Conservation (phyloP, 2,329 filamentous ascomycete genomes). For the Colletotrichum sp. region DNA sequence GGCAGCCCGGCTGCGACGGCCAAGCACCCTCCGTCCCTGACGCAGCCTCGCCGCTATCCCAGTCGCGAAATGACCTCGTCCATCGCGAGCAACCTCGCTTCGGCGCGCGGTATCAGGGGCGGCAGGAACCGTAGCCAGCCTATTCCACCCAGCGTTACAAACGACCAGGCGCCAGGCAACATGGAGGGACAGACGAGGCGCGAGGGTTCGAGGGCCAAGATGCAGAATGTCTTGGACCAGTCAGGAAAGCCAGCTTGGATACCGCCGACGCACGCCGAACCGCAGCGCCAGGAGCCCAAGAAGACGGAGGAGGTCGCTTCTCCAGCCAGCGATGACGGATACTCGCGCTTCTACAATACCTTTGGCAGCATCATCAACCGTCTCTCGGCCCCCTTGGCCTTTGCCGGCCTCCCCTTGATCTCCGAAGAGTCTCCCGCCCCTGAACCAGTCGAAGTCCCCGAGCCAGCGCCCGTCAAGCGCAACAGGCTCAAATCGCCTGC, state of each 20-base stretch:
- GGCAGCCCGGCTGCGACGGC: slow-evolving; percentile 26
- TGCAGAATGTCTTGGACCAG: slow-evolving; percentile 62
- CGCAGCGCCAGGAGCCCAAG: slow-evolving; percentile 27
- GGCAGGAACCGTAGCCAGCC: slow-evolving; percentile 67
- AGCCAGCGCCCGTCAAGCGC: slow-evolving; percentile 42
- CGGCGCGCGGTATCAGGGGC: slow-evolving; percentile 78
- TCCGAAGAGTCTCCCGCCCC: slow-evolving; percentile 45
- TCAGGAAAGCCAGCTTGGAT: slow-evolving; percentile 59
- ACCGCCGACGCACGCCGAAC: slow-evolving; percentile 42
- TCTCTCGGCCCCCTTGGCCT: slow-evolving; percentile 88
- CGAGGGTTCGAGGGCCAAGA: slow-evolving; percentile 55
- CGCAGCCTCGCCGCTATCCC: slow-evolving; percentile 55
- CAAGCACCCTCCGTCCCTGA: slow-evolving; percentile 30
- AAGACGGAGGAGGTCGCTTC: slow-evolving; percentile 31
- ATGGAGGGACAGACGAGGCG: slow-evolving; percentile 62
- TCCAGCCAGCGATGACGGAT: slow-evolving; percentile 72
- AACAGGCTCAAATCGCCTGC: slow-evolving; percentile 38
- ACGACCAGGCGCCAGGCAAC: slow-evolving; percentile 74
- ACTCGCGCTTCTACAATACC: slow-evolving; percentile 88
- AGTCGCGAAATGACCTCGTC: slow-evolving; percentile 78
- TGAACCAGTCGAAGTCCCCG: slow-evolving; percentile 37
- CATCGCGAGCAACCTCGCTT: slow-evolving; percentile 87
- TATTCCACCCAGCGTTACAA: slow-evolving; percentile 74
- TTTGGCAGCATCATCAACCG: slow-evolving; percentile 89
- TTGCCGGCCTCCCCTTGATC: slow-evolving; percentile 85